phyloP scores from a whole-genome alignment of 768 basidiomycete genomes.

The Termitomyces sp. region DNA sequence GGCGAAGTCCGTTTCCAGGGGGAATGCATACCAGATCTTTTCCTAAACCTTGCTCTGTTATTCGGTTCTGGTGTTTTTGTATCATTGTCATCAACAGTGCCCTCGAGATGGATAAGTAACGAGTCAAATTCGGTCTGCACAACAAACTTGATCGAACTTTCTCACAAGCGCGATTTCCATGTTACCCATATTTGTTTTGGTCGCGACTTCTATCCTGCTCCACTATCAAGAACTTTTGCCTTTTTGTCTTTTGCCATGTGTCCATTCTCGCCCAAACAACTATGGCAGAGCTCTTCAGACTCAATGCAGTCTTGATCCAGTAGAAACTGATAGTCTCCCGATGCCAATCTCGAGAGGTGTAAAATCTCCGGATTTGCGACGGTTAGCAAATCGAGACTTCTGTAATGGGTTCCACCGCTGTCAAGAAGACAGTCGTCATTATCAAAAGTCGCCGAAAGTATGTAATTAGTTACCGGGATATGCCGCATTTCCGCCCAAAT shows the following conservation, averaged over 20 bases:
- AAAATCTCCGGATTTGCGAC: background rate
- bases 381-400: background rate
- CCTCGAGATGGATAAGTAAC: background rate
- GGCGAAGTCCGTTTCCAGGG: constrained; percentile 4
- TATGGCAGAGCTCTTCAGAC: no score
- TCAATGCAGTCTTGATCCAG: background rate
- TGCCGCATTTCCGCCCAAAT: background rate
- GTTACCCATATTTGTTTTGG: background rate
- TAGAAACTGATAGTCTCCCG: background rate
- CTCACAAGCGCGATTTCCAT: no score
- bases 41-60: background rate
- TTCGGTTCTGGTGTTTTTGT: background rate
- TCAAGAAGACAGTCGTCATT: background rate
- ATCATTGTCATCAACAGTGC: background rate
- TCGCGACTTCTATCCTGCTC: background rate
- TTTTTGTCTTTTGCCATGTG: background rate
- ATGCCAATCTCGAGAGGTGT: background rate
- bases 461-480: background rate
- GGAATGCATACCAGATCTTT: background rate
- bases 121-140: background rate
- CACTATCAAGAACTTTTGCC: background rate
- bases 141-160: background rate
- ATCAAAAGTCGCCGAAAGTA: background rate
- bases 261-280: background rate
- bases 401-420: background rate